Conservation (phyloP, 208 protist species). For the Leishmania arabica region DNA sequence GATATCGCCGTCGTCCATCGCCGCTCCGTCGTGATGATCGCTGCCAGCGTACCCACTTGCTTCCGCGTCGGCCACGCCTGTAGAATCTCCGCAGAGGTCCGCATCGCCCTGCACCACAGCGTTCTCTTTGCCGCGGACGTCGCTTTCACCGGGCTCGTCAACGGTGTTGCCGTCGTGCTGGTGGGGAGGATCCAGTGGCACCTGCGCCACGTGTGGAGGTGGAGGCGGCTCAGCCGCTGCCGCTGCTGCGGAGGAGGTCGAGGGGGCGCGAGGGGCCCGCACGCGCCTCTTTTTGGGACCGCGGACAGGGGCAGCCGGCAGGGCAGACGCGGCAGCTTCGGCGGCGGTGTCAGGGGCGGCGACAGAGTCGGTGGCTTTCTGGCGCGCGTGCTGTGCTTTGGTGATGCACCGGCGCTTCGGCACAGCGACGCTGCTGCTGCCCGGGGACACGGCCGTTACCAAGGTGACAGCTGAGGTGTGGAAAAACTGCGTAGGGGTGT, state of each 20-base stretch:
- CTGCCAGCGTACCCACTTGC: neutral
- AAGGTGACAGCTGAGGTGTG: constrained; percentile 4
- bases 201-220: too few relatives aligned
- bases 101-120: neutral
- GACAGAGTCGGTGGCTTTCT: neutral
- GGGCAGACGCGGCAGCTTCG: neutral
- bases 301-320: neutral
- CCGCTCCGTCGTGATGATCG: neutral
- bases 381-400: constrained; percentile 17
- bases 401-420: constrained; percentile 28
- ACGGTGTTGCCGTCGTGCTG: neutral
- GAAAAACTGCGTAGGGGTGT: constrained; percentile 10
- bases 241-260: neutral
- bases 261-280: neutral
- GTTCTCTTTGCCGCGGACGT: neutral
- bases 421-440: neutral
- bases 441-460: neutral
- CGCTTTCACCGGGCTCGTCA: constrained; percentile 11
- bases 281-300: neutral
- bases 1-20: constrained; percentile 5
- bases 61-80: neutral
- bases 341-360: neutral
- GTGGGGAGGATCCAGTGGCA: neutral
- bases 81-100: neutral
- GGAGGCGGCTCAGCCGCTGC: neutral